Evolutionary conservation across 257 asterid species (phyloP).

Genomic region (Vinca minor): DNA sequence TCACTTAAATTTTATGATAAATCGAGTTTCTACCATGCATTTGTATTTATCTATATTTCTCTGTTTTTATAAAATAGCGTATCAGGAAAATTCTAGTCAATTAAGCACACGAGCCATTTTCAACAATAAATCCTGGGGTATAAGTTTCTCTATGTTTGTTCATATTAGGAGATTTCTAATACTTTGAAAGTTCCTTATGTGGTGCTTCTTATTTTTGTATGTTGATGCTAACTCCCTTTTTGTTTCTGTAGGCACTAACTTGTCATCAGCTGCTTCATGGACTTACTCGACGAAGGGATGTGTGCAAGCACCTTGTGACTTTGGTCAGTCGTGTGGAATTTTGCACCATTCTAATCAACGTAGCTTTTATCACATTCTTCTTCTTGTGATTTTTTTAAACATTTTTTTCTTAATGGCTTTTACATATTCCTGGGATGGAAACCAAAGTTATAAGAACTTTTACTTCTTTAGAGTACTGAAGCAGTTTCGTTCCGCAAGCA

Average conservation of each 20-base stretch:
- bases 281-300: slow-evolving; percentile 68
- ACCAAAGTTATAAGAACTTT: neutral
- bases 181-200: neutral
- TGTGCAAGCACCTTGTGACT: slow-evolving; percentile 58
- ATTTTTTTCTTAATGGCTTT: neutral
- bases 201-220: neutral
- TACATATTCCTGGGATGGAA: neutral
- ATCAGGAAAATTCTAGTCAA: neutral
- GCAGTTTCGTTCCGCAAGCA: neutral
- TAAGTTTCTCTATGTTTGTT: neutral
- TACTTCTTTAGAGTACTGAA: neutral
- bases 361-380: neutral
- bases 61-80: neutral
- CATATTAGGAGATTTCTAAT: neutral
- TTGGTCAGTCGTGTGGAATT: slow-evolving; percentile 47
- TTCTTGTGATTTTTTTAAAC: neutral
- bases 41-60: neutral
- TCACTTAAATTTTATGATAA: neutral
- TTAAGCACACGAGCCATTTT: neutral
- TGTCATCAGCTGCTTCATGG: slow-evolving; percentile 90
- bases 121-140: neutral
- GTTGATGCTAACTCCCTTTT: slow-evolving; percentile 8
- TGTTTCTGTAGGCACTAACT: slow-evolving; percentile 58
- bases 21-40: neutral
- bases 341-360: neutral